Percentiles rank a stretch among this genome's conserved stretches.
Conservation (phyloP, 2,329 filamentous ascomycete species). For the Rhytidhysteron rufulum region DNA sequence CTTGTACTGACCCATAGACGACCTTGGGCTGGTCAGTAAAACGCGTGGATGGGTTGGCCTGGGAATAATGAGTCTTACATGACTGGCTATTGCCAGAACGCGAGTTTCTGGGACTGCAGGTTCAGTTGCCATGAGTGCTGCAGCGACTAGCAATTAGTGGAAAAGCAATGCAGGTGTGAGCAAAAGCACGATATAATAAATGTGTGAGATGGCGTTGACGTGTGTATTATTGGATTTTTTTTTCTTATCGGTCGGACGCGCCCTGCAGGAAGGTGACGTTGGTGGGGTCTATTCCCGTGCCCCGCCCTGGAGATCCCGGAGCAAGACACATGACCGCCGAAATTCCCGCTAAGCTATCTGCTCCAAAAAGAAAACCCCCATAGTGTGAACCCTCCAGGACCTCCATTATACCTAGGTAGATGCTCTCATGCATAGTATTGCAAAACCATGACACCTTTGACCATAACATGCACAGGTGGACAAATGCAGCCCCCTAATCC, state of each 20-base stretch:
- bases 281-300: constrained; percentile 24
- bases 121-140: constrained; percentile 36
- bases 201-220: constrained; percentile 18
- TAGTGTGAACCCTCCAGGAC: constrained; percentile 4
- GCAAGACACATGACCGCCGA: constrained; percentile 6
- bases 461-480: neutral
- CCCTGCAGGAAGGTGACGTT: constrained; percentile 27
- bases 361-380: constrained; percentile 4
- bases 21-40: constrained; percentile 50
- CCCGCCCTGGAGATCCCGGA: constrained; percentile 15
- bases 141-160: too few relatives aligned
- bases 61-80: constrained; percentile 62
- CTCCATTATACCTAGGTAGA: constrained; percentile 12
- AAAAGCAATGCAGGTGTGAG: too few relatives aligned
- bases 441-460: constrained; percentile 20
- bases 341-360: constrained; percentile 2
- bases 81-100: constrained; percentile 87
- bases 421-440: constrained; percentile 25
- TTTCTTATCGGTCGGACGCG: constrained; percentile 27
- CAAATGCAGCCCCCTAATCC: constrained; percentile 11
- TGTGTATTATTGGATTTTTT: constrained; percentile 16
- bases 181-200: constrained; percentile 1
- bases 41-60: constrained; percentile 6
- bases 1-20: constrained; percentile 63
- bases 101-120: constrained; percentile 55